Base-by-base conservation (phyloP, 1,284 basidiomycete genomes). In the Schizopora paradoxa region DNA sequence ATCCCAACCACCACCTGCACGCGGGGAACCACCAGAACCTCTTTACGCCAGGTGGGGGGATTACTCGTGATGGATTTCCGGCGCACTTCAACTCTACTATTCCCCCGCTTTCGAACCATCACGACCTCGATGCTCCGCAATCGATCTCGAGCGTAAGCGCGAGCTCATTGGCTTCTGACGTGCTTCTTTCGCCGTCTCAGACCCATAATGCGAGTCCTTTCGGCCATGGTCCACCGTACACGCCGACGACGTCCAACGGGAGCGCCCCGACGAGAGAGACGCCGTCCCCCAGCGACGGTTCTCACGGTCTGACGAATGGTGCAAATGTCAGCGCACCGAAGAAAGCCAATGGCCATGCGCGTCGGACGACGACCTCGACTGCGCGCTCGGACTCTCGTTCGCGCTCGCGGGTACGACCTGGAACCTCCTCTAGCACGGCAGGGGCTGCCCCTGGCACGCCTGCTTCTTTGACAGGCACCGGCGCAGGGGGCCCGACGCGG, bases 401-500 rank as follows among this genome's bases (percentile, higher is more conserved):
- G 2, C 66, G 78, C 26, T 79, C 75, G 14, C 61, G 64, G 40
- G 18, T 67, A 6, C 37, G 33, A 3, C 33, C 33, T 3, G 33
- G 68, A 8, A 64, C 68, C 0, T 64, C 68, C 1, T 65, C 66
- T 22, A 52, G 58, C 31, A 39, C 40, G 11, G 32, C 43, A 13
- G 27, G 32, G 32, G 21, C 27, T 35, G 52, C 58, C n/a, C n/a
- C n/a, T n/a, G n/a, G 19, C 13, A 27, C 38, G 13, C 33, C 38
- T 11, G 26, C 29, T 18, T 41, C 35, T 29, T 51, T 47, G 27
- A 43, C 48, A 27, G 39, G 45, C 42, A 11, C 45, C 19, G 34
- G 55, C 18, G 57, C 54, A 26, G 60, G 67, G 5, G 76, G 77
- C 6, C 79, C 77, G 6, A 70, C 74, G 6, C 63, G 76, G 45